Percentiles rank a stretch among this genome's conserved stretches.
Conservation (phyloP, 2,329 filamentous ascomycete species). For the Allantophomopsis lycopodina region DNA sequence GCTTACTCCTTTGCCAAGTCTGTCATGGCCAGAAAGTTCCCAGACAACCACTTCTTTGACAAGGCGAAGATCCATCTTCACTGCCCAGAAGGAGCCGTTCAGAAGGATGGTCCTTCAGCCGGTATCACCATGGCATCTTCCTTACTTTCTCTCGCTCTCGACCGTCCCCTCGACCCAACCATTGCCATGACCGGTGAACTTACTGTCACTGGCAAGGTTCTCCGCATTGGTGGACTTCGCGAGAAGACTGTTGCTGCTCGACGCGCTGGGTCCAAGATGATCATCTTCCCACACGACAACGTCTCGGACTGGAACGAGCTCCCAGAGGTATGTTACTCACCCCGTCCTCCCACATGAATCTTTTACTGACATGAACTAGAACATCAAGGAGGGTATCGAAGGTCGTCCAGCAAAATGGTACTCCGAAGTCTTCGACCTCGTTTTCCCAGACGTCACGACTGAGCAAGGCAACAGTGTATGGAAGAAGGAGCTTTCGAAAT, state of each 20-base stretch:
- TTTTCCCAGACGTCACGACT: conserved; percentile 72
- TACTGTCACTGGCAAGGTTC: conserved; percentile 90
- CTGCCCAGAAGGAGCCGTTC: conserved; percentile 90
- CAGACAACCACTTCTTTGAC: conserved; percentile 90
- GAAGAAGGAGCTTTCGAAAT: conserved; percentile 22
- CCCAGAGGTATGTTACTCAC: conserved; percentile 62
- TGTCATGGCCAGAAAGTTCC: conserved; percentile 70
- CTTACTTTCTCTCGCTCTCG: conserved; percentile 70
- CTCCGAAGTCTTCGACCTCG: conserved; percentile 77
- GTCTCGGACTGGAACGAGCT: conserved; percentile 95
- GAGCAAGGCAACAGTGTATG: conserved; percentile 56
- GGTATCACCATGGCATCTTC: conserved; percentile 98
- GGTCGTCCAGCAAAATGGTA: conserved; percentile 91
- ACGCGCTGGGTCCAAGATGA: conserved; percentile 79
- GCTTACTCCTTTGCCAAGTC: conserved; percentile 95
- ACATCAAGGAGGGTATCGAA: conserved; percentile 93
- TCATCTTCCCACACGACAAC: conserved; percentile 93
- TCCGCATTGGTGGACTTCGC: conserved; percentile 82
- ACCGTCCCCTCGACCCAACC: conserved; percentile 65
- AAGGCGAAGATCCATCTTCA: conserved; percentile 91
- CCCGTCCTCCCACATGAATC: not conserved
- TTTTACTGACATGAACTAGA: conserved; percentile 38
- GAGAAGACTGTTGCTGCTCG: conserved; percentile 97
- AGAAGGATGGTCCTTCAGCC: conserved; percentile 85
- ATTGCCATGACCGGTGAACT: conserved; percentile 97